Percentiles rank a stretch among this genome's conserved stretches.
Evolutionary conservation across 179 eudicot species (phyloP).

Genomic region (Beta lomatogona): DNA sequence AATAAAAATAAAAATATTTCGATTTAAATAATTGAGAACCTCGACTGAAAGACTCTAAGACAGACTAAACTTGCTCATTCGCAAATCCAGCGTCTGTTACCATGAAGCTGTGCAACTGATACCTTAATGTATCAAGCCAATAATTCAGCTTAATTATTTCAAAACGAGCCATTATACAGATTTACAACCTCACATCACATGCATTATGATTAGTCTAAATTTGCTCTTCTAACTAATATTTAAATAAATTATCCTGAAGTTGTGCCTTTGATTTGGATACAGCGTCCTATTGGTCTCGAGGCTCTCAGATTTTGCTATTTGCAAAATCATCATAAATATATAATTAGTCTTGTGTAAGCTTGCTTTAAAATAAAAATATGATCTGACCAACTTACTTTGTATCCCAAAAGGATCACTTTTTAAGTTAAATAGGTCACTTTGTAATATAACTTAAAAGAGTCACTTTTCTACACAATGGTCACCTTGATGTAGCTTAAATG

Average conservation of each 20-base stretch:
- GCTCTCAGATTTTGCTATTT: too few relatives aligned
- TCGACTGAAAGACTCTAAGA: neutral
- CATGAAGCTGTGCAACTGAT: neutral
- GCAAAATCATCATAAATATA: too few relatives aligned
- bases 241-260: neutral
- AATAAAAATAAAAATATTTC: too few relatives aligned
- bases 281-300: neutral
- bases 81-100: slow-evolving; percentile 13
- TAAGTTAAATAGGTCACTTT: too few relatives aligned
- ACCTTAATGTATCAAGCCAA: neutral
- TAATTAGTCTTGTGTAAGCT: too few relatives aligned
- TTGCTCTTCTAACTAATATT: neutral
- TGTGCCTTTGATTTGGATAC: neutral
- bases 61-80: slow-evolving; percentile 12
- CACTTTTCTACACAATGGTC: too few relatives aligned
- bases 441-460: too few relatives aligned
- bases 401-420: too few relatives aligned
- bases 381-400: too few relatives aligned
- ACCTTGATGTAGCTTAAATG: too few relatives aligned
- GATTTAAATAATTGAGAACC: neutral
- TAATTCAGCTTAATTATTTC: slow-evolving; percentile 6
- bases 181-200: neutral
- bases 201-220: neutral
- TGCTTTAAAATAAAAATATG: too few relatives aligned
- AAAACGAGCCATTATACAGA: neutral